A percentile compares a stretch with the other conserved stretches of the same genome.
Evolutionary conservation across 768 basidiomycete genomes (phyloP).

Genomic region (Leccinellum luteum): DNA sequence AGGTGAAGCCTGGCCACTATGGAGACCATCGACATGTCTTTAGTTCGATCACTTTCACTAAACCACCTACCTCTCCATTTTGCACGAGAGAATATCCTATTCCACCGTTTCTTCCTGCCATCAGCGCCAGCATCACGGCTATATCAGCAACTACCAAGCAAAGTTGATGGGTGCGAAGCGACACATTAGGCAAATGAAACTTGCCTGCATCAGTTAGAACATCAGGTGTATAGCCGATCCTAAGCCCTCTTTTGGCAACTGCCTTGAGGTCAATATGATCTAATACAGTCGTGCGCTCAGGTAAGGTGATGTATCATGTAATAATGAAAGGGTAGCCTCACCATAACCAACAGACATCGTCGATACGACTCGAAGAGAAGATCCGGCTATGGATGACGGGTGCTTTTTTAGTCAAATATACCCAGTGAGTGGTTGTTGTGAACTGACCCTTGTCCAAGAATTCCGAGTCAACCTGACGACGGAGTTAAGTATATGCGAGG

Average conservation of each 20-base stretch:
- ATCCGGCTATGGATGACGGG: constrained; percentile 53
- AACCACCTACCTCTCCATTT: constrained; percentile 55
- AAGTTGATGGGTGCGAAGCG: background rate
- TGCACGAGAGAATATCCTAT: constrained; percentile 63
- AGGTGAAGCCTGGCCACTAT: constrained; percentile 78
- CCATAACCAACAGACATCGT: constrained; percentile 93
- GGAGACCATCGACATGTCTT: background rate
- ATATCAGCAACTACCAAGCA: constrained; percentile 80
- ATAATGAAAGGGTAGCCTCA: constrained; percentile 28
- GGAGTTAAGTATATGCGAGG: background rate
- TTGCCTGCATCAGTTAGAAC: constrained; percentile 88
- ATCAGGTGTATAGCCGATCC: constrained; percentile 89
- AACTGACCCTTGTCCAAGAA: constrained; percentile 41
- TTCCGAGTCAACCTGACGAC: constrained; percentile 64
- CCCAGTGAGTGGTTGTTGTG: background rate
- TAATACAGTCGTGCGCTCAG: constrained; percentile 27
- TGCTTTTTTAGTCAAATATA: background rate
- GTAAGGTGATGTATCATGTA: background rate
- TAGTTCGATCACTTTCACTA: background rate
- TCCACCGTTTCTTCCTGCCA: constrained; percentile 85
- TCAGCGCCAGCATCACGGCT: constrained; percentile 85
- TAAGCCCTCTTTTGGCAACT: constrained; percentile 58
- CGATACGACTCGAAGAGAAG: constrained; percentile 75
- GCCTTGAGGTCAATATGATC: constrained; percentile 78
- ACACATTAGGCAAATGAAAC: constrained; percentile 1